Conservation (phyloP, 139 green algal genomes). For the Microglena sp. region DNA sequence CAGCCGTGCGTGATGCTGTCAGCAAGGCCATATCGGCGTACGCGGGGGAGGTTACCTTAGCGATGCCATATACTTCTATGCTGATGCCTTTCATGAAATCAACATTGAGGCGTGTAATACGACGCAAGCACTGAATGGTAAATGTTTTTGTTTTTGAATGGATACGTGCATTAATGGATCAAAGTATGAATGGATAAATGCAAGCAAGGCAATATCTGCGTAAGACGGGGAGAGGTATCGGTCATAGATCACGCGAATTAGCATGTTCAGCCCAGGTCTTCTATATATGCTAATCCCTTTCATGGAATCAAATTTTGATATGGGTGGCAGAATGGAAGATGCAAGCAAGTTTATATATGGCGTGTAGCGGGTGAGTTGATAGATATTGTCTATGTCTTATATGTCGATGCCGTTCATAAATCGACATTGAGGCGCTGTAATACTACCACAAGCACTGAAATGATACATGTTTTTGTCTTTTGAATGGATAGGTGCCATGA, state of each 20-base stretch:
- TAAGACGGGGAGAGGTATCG: background rate
- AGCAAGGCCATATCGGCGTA: slow-evolving; percentile 40
- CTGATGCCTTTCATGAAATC: slow-evolving; percentile 45
- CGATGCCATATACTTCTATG: background rate
- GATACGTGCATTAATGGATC: background rate
- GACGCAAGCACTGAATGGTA: slow-evolving; percentile 33
- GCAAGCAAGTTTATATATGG: background rate
- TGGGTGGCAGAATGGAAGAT: background rate
- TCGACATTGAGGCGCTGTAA: background rate
- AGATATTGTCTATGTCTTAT: background rate
- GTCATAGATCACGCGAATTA: background rate
- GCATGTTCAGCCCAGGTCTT: slow-evolving; percentile 1
- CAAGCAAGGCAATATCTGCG: background rate
- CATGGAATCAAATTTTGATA: background rate
- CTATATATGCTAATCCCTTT: background rate
- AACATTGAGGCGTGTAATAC: slow-evolving; percentile 29
- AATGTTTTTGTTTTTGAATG: background rate
- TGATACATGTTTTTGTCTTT: background rate
- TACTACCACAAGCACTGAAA: background rate
- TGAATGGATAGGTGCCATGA: too few species aligned
- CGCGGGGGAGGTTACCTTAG: slow-evolving; percentile 25
- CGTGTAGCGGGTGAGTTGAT: too few species aligned
- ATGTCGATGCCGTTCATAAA: background rate
- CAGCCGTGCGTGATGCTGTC: too few species aligned
- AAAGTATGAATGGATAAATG: background rate